A percentile compares a stretch with the other conserved stretches of the same genome.
phyloP scores from a whole-genome alignment of 768 basidiomycete genomes.

The Calvatia gigantea region DNA sequence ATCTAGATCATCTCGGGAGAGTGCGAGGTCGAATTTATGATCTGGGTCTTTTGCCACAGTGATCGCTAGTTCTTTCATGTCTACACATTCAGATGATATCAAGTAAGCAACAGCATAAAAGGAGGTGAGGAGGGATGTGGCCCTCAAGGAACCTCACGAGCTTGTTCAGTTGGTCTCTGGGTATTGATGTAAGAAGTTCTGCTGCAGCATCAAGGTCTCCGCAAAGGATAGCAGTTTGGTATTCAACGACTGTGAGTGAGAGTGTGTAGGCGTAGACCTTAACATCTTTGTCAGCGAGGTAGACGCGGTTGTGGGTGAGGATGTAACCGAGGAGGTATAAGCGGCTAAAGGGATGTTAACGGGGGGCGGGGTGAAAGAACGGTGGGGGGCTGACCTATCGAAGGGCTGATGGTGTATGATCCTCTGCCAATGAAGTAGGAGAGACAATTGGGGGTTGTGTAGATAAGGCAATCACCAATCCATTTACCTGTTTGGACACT shows the following conservation, averaged over 20 bases:
- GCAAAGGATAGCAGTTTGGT: slow-evolving; percentile 91
- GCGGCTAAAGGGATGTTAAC: slow-evolving; percentile 39
- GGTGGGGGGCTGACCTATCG: slow-evolving; percentile 65
- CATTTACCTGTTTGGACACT: slow-evolving; percentile 97
- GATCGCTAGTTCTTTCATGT: slow-evolving; percentile 91
- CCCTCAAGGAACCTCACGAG: slow-evolving; percentile 93
- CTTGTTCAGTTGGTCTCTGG: slow-evolving; percentile 86
- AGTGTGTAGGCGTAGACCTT: slow-evolving; percentile 79
- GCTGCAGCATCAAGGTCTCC: slow-evolving; percentile 83
- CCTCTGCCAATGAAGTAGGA: slow-evolving; percentile 94
- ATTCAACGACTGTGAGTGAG: slow-evolving; percentile 88
- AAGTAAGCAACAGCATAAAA: no score
- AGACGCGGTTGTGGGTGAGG: slow-evolving; percentile 89
- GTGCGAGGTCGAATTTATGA: slow-evolving; percentile 93
- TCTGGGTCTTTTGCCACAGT: slow-evolving; percentile 87
- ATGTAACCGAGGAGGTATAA: slow-evolving; percentile 95
- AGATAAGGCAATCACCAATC: slow-evolving; percentile 98
- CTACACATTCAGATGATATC: no score
- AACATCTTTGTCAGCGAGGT: slow-evolving; percentile 93
- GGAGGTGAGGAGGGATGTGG: slow-evolving; percentile 25
- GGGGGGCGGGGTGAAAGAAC: background rate
- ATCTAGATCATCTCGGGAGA: no score
- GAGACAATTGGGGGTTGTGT: slow-evolving; percentile 89
- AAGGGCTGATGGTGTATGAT: slow-evolving; percentile 94
- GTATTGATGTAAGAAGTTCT: slow-evolving; percentile 80